Evolutionary conservation across 805 yeast genomes (phyloP), one percentile per base, ranked within the genome.

Genomic region (Tetrapisispora fleetii): DNA sequence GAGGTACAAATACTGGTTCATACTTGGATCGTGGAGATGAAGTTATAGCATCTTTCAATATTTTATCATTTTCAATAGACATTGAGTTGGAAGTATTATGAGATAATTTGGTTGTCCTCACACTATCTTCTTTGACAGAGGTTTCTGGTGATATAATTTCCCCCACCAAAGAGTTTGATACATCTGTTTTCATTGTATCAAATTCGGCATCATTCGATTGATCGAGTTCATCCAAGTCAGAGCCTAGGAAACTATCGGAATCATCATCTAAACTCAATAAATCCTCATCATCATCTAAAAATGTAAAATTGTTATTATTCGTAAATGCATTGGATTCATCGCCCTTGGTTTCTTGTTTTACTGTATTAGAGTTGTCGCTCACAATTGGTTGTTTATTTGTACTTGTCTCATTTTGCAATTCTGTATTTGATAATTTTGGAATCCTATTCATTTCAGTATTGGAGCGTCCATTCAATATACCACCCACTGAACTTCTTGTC

Each of bases 211-310:
- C 41, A 28, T 4, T 22, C 17, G 17, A 19, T 21, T 37, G 36
- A 24, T 22, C 16, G 1, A 21, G 18, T 4, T 40, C 41, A 17
- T 62, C 64, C 27, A 59, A 63, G 47, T 64, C 67, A 24, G 66
- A 57, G 16, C 54, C 62, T 30, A 64, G 44, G 33, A 56, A 58
- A 49, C 65, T 63, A 22, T 58, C 47, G 16, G 47, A 45, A 1
- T 24, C 64, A 13, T 41, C 45, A 35, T 71, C 74, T 47, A 71
- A 76, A 49, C 72, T 78, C 49, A 74, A 55, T 2, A 73, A 54
- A 32, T 74, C 78, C 46, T 71, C 74, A 48, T 74, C 78, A 7
- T 67, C 67, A 40, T 71, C 75, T 37, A 74, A 58, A 47, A 71
- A 70, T 13, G 67, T 65, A 40, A 72, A 63, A 17, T 42, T 42